Percentiles rank a stretch among this genome's conserved stretches.
These are phyloP conservation scores for Cytospora paraplurivora DNA, from an alignment of 2,329 filamentous ascomycete species.

Conservation along the genomic window DNA sequence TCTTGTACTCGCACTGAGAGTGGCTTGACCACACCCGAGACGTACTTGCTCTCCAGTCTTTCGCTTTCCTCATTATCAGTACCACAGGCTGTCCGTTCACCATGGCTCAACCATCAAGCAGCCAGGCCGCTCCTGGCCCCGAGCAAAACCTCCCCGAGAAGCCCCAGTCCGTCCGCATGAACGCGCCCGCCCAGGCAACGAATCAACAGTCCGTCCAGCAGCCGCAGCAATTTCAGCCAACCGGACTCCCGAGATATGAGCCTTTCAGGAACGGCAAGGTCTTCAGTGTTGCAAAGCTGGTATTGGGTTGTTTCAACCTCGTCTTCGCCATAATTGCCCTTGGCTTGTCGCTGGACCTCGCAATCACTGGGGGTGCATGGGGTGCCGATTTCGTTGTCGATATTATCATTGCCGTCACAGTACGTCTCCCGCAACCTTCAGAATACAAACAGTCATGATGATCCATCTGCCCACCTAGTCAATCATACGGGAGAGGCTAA, in stretches of 20 bases:
- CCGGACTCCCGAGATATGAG: constrained; percentile 11
- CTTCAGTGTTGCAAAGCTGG: constrained; percentile 19
- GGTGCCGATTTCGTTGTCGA: constrained; percentile 10
- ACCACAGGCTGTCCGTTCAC: background rate
- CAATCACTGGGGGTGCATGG: background rate
- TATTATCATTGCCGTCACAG: constrained; percentile 1
- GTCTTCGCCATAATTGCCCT: constrained; percentile 25
- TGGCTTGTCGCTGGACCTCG: constrained; percentile 7
- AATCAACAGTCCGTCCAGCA: background rate
- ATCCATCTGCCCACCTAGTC: too few relatives aligned
- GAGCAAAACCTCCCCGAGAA: constrained; percentile 17
- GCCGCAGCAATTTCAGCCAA: constrained; percentile 15
- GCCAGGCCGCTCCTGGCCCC: background rate
- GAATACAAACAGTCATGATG: background rate
- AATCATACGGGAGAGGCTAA: background rate
- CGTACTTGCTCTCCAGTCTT: background rate
- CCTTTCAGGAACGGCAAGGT: constrained; percentile 18
- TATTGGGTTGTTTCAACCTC: constrained; percentile 19
- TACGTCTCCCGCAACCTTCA: background rate
- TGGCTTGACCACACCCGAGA: background rate
- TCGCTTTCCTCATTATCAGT: background rate
- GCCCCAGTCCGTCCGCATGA: constrained; percentile 10
- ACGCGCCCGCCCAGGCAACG: constrained; percentile 1
- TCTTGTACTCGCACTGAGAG: too few relatives aligned
- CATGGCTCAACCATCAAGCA: constrained; percentile 5